These are phyloP conservation scores for Musa beccarii DNA, from an alignment of 176 grass and related monocot species.

Conservation along the genomic window DNA sequence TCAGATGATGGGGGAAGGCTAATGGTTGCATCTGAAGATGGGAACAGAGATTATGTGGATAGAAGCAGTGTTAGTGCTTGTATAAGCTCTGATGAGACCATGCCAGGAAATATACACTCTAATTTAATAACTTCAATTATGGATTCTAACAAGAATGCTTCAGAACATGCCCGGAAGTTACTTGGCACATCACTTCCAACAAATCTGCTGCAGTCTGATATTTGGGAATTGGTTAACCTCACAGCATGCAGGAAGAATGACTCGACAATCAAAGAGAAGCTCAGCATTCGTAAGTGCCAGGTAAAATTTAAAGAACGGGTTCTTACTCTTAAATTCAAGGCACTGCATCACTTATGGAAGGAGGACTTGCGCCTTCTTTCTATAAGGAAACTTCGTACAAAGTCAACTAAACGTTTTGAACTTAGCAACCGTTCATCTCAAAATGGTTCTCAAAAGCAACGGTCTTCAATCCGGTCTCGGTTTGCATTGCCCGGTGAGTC, in stretches of 20 bases:
- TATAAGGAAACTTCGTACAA: constrained; percentile 55
- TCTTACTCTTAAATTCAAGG: constrained; percentile 79
- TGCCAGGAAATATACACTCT: constrained; percentile 5
- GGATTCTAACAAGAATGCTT: constrained; percentile 32
- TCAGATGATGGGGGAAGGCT: background rate
- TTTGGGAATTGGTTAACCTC: constrained; percentile 32
- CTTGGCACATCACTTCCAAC: constrained; percentile 33
- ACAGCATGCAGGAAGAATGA: constrained; percentile 33
- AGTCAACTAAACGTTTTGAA: constrained; percentile 62
- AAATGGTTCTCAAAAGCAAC: constrained; percentile 52
- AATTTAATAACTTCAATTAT: constrained; percentile 40
- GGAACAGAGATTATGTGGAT: background rate
- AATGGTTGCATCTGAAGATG: constrained; percentile 3
- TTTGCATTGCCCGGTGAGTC: constrained; percentile 58
- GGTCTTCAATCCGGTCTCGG: constrained; percentile 42
- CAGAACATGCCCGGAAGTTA: constrained; percentile 24
- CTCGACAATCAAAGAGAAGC: constrained; percentile 43
- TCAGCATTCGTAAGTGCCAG: constrained; percentile 30
- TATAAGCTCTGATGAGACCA: constrained; percentile 15
- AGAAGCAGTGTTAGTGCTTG: background rate
- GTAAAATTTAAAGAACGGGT: constrained; percentile 60
- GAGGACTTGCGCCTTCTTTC: constrained; percentile 67
- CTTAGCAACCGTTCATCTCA: constrained; percentile 34
- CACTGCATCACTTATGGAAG: constrained; percentile 66
- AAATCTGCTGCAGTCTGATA: constrained; percentile 24